Evolutionary conservation across 2,329 filamentous ascomycete genomes (phyloP), one percentile per base, ranked within the genome.

Genomic region (Teratosphaeria zuluensis): DNA sequence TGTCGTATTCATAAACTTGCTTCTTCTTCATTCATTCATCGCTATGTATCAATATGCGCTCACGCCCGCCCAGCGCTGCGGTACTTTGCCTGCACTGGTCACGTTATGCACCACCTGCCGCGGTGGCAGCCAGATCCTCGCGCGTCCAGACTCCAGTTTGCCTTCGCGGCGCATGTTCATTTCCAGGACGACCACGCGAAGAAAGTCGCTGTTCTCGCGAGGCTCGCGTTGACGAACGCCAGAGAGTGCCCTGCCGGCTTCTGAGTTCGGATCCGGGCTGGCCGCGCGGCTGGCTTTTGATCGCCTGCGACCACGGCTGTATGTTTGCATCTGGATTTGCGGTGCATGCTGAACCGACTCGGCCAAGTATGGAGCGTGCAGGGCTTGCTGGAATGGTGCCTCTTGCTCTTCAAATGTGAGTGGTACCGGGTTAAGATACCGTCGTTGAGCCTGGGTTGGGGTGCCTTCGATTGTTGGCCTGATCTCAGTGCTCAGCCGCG

Each of bases 151-250:
- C 61, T 83, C 81, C 52, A 86, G 73, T 72, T 86, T 86, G 58
- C 84, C 84, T 61, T 76, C 77, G 51, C 83, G 78, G 42, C 83
- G 78, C 84, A 86, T 86, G 69, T 86, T 85, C 83, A 86, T 85
- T 71, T 86, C 84, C 54, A 86, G 75, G 11, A 86, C 84, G 16
- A 85, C 82, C 63, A 86, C 79, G 38, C 84, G 79, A 53, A 86
- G 71, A 68, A 86, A 86, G 65, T 86, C 79, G 63, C 80, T 76
- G 69, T 86, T 86, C 66, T 86, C 84, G 55, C 84, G 76, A 31
- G 81, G 80, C 65, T 86, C 84, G n/a, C 84, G 77, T 64, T 82
- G 82, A 11, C 82, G 79, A 16, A 78, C 75, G 16, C 42, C 42
- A 67, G 19, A 74, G 2, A 42, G 24, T 9, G 53, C 72, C 59